Conservation (phyloP, 2,329 filamentous ascomycete genomes). For the Aspergillus thermomutatus region DNA sequence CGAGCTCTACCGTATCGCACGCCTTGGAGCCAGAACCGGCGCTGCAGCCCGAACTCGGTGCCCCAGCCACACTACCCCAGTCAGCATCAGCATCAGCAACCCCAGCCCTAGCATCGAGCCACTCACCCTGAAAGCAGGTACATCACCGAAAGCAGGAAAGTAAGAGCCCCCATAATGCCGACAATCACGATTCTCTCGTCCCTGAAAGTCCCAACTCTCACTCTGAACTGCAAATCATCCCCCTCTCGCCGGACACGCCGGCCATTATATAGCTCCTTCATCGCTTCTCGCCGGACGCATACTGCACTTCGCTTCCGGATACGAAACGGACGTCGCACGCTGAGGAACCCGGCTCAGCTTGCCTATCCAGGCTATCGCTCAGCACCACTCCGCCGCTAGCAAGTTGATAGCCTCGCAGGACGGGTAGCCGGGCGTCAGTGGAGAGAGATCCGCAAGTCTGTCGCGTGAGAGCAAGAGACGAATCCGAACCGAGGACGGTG, state of each 20-base stretch:
- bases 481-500: too few species aligned
- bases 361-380: background rate
- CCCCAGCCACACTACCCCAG: slow-evolving; percentile 7
- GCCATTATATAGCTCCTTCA: background rate
- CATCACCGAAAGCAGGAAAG: slow-evolving; percentile 7
- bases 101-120: background rate
- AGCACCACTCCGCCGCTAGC: background rate
- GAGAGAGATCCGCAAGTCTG: background rate
- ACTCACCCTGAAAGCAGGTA: slow-evolving; percentile 15
- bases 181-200: background rate
- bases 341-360: background rate
- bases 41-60: background rate
- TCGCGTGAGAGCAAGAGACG: too few species aligned
- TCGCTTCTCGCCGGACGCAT: background rate
- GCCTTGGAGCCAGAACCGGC: slow-evolving; percentile 1
- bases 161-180: slow-evolving; percentile 10
- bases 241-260: background rate
- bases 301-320: background rate
- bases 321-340: background rate
- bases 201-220: background rate
- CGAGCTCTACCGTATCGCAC: slow-evolving; percentile 54
- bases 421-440: background rate
- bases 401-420: too few species aligned
- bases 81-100: slow-evolving; percentile 1
- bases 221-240: slow-evolving; percentile 4